Base-by-base conservation (phyloP, 352 stramenopile genomes). In the Pythium plurisporium region DNA sequence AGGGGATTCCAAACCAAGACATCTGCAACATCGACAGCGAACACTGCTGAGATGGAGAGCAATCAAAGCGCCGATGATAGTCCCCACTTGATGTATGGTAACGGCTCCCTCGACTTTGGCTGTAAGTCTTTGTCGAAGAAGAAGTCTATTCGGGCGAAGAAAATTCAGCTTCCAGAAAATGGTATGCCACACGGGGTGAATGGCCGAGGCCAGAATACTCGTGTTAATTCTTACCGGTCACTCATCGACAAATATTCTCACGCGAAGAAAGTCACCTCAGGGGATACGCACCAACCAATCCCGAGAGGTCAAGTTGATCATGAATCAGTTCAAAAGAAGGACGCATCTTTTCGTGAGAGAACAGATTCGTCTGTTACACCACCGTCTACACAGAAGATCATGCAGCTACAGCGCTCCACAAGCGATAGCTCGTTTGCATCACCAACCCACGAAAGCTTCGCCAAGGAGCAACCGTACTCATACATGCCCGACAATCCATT, bases 221-320 rank as follows among this genome's bases (percentile, higher is more conserved):
- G 42, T 2, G 25, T 42, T 2, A 31, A 44, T 14, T 63, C 52
- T 19, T 64, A 62, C 38, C 46, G 56, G 7, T 64, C 55, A 19
- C 37, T 63, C 25, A 40, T 60, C 0, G 55, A 64, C 17, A 57
- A 53, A 33, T 67, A 62, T 47, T 57, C 55, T 2, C 37, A 41
- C 9, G 19, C 26, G 29, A 54, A 38, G 26, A 53, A 59, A 25
- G 40, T 23, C 0, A 31, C 20, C 25, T 14, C 22, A 22, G 40
- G 15, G 10, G 51, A 51, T 8, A 8, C 14, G 2, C 51, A 47
- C 15, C 25, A 17, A 31, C 20, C 26, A 8, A 20, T 9, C 12
- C 17, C 26, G 11, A 38, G 17, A 12, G 10, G 27, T 4, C 26
- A 49, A 3, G 44, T 22, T 19, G 20, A 10, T 3, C 2, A n/a